These are phyloP conservation scores for Obba rivulosa DNA, from an alignment of 768 basidiomycete species.

Conservation along the genomic window DNA sequence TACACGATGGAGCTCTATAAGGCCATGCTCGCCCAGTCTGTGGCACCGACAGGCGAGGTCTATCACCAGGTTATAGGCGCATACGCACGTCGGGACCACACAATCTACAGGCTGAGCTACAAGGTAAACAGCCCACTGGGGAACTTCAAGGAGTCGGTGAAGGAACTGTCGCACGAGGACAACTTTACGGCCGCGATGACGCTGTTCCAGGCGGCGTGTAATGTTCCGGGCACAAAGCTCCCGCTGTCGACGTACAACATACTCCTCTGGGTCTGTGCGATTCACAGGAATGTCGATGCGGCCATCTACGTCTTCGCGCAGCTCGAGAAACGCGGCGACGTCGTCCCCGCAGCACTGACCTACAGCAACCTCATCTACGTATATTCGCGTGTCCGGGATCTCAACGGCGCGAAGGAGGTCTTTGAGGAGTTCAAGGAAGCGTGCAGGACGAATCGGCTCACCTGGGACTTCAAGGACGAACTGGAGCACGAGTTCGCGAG, in stretches of 20 bases:
- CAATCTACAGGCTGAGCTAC: slow-evolving; percentile 45
- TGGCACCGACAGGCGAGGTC: slow-evolving; percentile 59
- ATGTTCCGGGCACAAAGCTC: slow-evolving; percentile 30
- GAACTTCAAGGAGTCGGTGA: too few species aligned
- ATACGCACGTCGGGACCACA: slow-evolving; percentile 62
- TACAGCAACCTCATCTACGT: slow-evolving; percentile 56
- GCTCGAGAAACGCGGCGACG: slow-evolving; percentile 40
- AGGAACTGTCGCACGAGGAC: slow-evolving; percentile 38
- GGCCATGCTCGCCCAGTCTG: slow-evolving; percentile 53
- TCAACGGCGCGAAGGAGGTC: slow-evolving; percentile 48
- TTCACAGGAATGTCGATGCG: slow-evolving; percentile 48
- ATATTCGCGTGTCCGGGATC: slow-evolving; percentile 48
- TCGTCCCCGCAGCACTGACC: slow-evolving; percentile 28
- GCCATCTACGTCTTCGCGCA: slow-evolving; percentile 65
- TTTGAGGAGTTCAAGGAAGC: slow-evolving; percentile 56
- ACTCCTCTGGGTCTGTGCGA: slow-evolving; percentile 59
- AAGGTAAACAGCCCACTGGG: slow-evolving; percentile 32
- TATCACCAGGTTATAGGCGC: slow-evolving; percentile 58
- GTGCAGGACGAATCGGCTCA: slow-evolving; percentile 32
- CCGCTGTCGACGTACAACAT: slow-evolving; percentile 37
- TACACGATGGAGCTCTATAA: slow-evolving; percentile 66
- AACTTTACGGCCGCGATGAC: slow-evolving; percentile 69
- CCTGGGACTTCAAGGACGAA: slow-evolving; percentile 20
- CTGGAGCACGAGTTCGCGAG: background rate
- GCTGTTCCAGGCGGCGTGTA: slow-evolving; percentile 59